Base-by-base conservation (phyloP, 805 yeast species). In the Lachancea dasiensis region DNA sequence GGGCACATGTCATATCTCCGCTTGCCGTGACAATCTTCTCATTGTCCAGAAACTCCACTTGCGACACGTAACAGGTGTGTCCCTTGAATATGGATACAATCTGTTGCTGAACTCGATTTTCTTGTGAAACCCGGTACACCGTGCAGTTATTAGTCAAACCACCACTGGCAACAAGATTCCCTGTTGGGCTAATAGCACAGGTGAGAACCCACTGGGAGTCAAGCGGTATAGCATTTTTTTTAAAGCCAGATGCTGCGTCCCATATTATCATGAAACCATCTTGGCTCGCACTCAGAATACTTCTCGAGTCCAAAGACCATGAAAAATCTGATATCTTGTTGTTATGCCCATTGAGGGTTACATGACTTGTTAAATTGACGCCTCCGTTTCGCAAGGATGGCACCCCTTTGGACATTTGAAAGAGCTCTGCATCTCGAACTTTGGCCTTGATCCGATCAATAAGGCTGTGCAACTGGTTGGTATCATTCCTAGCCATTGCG, bases 201-300 rank as follows among this genome's bases (percentile, higher is more conserved):
- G 83, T 64, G 36, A 84, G 68, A 1, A 84, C 87, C 84, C 92
- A 86, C 31, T 78, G 81, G 31, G 82, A 82, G 33, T 80, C 86
- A 39, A 87, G 63, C 3, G 78, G 72, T 13, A 87, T 73, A 1
- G 86, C 86, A 38, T 77, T 76, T 38, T 73, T 65, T 52, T 87
- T 89, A 45, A 73, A 64, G 3, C 87, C 89, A 0, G 85, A 73
- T 3, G 71, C 64, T 0, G 86, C 70, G 56, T 87, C 90, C 96
- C 97, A 89, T 15, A 85, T 60, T 26, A 89, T 67, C 67, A 86
- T 67, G 52, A 76, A 82, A 2, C 95, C 95, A 60, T 89, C 97
- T 55, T 85, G 95, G 18, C 90, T 79, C 0, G 86, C 86, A 34
- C 86, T 75, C 6, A 86, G 58, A 2, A 87, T 52, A 31, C 69